Percentiles rank a stretch among this genome's conserved stretches.
Evolutionary conservation across 2,329 filamentous ascomycete genomes (phyloP).

Genomic region (Exophiala sp.): DNA sequence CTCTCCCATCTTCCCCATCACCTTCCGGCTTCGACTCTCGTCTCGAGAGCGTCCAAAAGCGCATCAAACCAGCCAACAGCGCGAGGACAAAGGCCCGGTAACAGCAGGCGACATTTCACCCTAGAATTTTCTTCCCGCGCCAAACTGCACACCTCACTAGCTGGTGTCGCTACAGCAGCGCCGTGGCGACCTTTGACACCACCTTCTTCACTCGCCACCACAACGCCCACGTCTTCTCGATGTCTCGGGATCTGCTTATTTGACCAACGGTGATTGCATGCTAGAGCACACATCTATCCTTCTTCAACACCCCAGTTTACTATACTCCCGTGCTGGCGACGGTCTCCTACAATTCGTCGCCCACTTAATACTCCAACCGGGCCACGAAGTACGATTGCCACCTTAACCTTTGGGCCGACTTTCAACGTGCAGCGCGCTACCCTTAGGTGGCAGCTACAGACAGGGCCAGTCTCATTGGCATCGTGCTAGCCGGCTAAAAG

Average conservation of each 20-base stretch:
- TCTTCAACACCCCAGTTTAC: constrained; percentile 1
- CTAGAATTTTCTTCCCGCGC: no score
- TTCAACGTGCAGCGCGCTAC: neutral
- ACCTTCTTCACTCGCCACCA: neutral
- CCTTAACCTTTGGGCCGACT: no score
- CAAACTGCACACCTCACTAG: no score
- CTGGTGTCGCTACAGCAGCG: neutral
- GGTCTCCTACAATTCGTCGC: neutral
- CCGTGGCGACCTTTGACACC: neutral
- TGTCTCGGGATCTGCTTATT: constrained; percentile 2
- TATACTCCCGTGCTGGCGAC: neutral
- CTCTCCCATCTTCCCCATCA: neutral
- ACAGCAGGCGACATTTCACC: no score
- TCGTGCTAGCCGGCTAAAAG: neutral
- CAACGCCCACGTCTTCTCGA: neutral
- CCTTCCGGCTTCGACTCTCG: neutral
- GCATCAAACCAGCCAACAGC: neutral
- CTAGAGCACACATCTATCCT: constrained; percentile 10
- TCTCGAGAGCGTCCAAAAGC: no score
- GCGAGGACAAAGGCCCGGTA: no score
- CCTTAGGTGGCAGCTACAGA: neutral
- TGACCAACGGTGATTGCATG: constrained; percentile 6
- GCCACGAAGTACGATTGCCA: no score
- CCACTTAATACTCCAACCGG: neutral
- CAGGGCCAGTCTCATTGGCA: neutral